Percentiles rank a stretch among this genome's conserved stretches.
Evolutionary conservation across 345 rosid species (phyloP).

Genomic region (Citropsis articulata): DNA sequence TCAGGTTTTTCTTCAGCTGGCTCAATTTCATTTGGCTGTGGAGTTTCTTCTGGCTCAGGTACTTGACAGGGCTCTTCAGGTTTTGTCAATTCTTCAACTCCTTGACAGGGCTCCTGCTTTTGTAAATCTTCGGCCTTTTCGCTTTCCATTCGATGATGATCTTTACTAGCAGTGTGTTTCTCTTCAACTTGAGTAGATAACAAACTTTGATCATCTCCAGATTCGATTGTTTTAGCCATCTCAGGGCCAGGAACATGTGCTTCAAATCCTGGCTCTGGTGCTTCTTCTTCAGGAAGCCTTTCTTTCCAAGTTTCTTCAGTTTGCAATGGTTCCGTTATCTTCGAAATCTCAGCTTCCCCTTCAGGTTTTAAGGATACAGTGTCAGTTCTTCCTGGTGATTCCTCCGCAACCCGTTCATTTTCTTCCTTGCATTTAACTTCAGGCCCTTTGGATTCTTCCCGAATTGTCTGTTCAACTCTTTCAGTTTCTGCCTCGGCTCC

Average conservation of each 20-base stretch:
- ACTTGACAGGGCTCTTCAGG: slow-evolving; percentile 5
- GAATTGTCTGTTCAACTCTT: background rate
- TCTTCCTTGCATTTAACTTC: slow-evolving; percentile 7
- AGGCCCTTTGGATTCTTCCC: slow-evolving; percentile 10
- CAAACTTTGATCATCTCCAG: background rate
- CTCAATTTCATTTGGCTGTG: background rate
- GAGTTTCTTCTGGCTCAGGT: background rate
- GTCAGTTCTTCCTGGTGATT: background rate
- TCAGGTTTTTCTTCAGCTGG: background rate
- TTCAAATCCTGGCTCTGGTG: background rate
- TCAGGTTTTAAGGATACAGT: background rate
- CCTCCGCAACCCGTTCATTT: slow-evolving; percentile 1
- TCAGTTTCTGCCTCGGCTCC: slow-evolving; percentile 21
- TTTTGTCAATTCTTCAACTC: slow-evolving; percentile 8
- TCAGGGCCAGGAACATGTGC: background rate
- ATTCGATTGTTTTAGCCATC: background rate
- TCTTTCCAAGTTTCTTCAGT: slow-evolving; percentile 1
- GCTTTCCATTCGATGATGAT: background rate
- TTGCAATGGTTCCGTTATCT: background rate
- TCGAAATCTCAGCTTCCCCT: slow-evolving; percentile 3
- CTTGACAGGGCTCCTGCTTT: slow-evolving; percentile 7
- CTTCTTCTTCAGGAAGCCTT: slow-evolving; percentile 12
- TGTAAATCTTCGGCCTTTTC: slow-evolving; percentile 16
- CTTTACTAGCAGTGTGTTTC: background rate
- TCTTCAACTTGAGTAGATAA: slow-evolving; percentile 8